Percentiles rank a stretch among this genome's conserved stretches.
Evolutionary conservation across 1,284 basidiomycete species (phyloP).

Genomic region (Tilletia setariae): DNA sequence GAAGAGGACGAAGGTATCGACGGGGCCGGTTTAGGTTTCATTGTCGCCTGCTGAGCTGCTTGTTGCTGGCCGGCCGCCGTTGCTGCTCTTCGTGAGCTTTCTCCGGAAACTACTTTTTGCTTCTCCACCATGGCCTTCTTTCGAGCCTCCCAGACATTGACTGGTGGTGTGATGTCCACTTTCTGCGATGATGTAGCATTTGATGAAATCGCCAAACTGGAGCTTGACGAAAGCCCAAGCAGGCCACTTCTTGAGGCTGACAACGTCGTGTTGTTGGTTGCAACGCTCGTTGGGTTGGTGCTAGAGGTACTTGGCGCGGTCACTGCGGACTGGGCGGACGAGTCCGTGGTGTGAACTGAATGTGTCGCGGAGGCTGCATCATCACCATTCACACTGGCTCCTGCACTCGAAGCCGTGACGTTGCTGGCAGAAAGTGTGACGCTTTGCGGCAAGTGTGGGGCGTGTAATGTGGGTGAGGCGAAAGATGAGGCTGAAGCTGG

Average conservation of each 20-base stretch:
- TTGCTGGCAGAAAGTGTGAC: background rate
- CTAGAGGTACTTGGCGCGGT: conserved; percentile 1
- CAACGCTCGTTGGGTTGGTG: conserved; percentile 8
- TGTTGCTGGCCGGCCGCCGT: too few relatives aligned
- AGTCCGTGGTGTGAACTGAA: background rate
- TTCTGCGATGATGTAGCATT: too few relatives aligned
- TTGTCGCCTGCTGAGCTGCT: too few relatives aligned
- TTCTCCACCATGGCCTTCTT: conserved; percentile 34
- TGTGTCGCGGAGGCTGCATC: conserved; percentile 11
- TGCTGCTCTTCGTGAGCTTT: background rate
- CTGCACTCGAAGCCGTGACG: background rate
- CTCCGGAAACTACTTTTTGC: conserved; percentile 17
- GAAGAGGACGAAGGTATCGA: too few relatives aligned
- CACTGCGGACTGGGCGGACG: background rate
- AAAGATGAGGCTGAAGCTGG: background rate
- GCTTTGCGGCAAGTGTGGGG: too few relatives aligned
- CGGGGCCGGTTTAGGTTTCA: too few relatives aligned
- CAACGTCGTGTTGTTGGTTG: too few relatives aligned
- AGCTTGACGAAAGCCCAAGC: too few relatives aligned
- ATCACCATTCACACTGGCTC: conserved; percentile 2
- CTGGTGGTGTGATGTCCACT: conserved; percentile 9
- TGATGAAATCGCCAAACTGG: too few relatives aligned
- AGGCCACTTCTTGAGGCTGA: too few relatives aligned
- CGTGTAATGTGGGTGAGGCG: background rate
- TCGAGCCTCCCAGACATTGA: conserved; percentile 42